phyloP scores from a whole-genome alignment of 192 early-diverging fungal species.

The Paraglomus occultum region DNA sequence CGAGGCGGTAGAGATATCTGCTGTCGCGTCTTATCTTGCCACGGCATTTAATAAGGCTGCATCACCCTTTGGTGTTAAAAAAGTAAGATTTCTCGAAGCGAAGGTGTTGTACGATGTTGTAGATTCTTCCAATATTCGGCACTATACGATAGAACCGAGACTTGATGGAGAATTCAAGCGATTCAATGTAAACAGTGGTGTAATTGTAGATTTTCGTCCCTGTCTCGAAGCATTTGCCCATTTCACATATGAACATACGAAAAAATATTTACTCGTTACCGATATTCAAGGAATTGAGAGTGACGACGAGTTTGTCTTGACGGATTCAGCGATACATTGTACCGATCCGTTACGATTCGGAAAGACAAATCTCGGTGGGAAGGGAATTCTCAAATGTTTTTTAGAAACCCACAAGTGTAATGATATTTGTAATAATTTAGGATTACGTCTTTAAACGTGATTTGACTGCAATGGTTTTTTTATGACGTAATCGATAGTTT shows the following conservation, averaged over 20 bases:
- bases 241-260: constrained; percentile 20
- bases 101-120: neutral
- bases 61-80: neutral
- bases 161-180: constrained; percentile 3
- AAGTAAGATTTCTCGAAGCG: constrained; percentile 4
- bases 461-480: too few relatives aligned
- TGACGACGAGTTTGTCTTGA: neutral
- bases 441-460: too few relatives aligned
- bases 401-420: neutral
- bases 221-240: constrained; percentile 14
- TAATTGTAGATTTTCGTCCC: neutral
- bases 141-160: neutral
- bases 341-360: neutral
- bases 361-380: neutral
- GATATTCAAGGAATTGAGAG: constrained; percentile 15
- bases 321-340: constrained; percentile 4
- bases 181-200: constrained; percentile 10
- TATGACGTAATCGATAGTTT: too few relatives aligned
- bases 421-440: too few relatives aligned
- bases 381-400: neutral
- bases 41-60: neutral
- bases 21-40: neutral
- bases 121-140: neutral
- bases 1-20: constrained; percentile 8
- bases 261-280: constrained; percentile 13